phyloP scores from a whole-genome alignment of 2,329 filamentous ascomycete species.

The Aquanectria penicillioides region DNA sequence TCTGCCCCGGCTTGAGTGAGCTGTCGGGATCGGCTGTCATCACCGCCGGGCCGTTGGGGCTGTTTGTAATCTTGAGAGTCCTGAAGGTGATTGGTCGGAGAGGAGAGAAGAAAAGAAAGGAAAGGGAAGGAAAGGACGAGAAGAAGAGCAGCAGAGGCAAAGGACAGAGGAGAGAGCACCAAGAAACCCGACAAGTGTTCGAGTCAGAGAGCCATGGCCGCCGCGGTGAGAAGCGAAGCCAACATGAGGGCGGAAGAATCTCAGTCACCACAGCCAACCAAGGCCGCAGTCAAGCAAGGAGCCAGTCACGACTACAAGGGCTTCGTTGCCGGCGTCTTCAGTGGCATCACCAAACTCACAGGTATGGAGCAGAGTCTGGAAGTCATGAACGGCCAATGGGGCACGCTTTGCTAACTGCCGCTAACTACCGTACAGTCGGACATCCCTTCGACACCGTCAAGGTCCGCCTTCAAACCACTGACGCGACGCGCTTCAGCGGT shows the following conservation, averaged over 20 bases:
- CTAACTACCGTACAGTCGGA: constrained; percentile 57
- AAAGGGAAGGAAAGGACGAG: no score
- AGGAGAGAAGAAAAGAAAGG: no score
- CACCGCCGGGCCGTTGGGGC: no score
- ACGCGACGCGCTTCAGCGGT: constrained; percentile 80
- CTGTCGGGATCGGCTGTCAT: no score
- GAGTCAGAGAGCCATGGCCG: not conserved
- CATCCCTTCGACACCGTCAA: constrained; percentile 96
- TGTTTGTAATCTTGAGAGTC: no score
- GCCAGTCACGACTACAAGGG: constrained; percentile 77
- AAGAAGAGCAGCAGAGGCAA: no score
- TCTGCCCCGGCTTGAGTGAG: no score
- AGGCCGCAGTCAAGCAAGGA: constrained; percentile 12
- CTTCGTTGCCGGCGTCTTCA: constrained; percentile 98
- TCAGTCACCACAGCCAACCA: constrained; percentile 6
- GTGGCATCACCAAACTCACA: constrained; percentile 87
- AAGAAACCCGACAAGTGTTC: not conserved
- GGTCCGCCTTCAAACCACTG: constrained; percentile 90
- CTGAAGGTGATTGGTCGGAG: no score
- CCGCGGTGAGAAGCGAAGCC: constrained; percentile 30
- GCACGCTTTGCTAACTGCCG: not conserved
- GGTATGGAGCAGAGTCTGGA: constrained; percentile 60
- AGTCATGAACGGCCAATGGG: not conserved
- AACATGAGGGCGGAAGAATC: constrained; percentile 26
- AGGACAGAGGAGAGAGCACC: not conserved